These are phyloP conservation scores for Saturnispora hagleri DNA, from an alignment of 805 yeast species.

Conservation along the genomic window DNA sequence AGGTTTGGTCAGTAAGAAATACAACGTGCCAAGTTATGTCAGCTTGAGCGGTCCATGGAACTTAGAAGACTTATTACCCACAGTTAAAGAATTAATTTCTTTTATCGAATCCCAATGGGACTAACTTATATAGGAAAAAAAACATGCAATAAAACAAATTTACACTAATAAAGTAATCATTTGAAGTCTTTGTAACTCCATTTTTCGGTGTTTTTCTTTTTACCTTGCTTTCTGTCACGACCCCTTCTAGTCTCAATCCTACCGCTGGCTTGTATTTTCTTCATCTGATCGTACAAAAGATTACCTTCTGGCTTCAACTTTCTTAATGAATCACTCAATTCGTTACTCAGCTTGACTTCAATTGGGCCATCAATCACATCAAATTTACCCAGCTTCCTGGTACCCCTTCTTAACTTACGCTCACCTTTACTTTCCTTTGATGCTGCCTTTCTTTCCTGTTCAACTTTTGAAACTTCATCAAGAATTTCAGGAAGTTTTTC, in stretches of 20 bases:
- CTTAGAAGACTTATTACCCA: constrained; percentile 24
- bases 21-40: constrained; percentile 36
- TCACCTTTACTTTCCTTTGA: constrained; percentile 15
- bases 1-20: constrained; percentile 32
- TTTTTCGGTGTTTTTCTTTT: constrained; percentile 76
- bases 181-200: constrained; percentile 90
- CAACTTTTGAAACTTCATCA: constrained; percentile 13
- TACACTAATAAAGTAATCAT: constrained; percentile 23
- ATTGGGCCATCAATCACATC: constrained; percentile 35
- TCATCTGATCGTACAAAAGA: constrained; percentile 71
- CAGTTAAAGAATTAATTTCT: constrained; percentile 22
- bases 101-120: constrained; percentile 22
- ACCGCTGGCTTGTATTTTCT: constrained; percentile 75
- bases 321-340: constrained; percentile 76
- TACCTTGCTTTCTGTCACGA: constrained; percentile 54
- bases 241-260: constrained; percentile 75
- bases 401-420: constrained; percentile 24
- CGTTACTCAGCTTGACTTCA: constrained; percentile 82
- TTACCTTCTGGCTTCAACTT: constrained; percentile 87
- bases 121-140: neutral
- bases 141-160: neutral
- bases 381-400: constrained; percentile 34
- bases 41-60: constrained; percentile 33
- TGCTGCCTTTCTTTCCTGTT: constrained; percentile 4
- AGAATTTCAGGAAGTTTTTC: constrained; percentile 40